phyloP scores from a whole-genome alignment of 495 filamentous ascomycete species.

The Trypethelium eluteriae region DNA sequence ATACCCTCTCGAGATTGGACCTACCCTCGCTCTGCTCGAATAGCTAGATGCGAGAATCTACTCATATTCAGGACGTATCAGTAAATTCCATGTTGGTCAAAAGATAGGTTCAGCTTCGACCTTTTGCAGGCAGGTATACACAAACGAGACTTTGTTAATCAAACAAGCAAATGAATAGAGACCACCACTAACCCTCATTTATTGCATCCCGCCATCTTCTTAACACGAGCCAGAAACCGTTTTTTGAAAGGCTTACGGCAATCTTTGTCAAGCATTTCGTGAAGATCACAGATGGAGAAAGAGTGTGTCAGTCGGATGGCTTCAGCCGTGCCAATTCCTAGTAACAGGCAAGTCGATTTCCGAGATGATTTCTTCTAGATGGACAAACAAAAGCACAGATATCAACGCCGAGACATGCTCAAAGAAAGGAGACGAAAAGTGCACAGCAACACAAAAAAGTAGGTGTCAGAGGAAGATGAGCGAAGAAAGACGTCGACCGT shows the following conservation, averaged over 20 bases:
- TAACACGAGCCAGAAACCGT: too few species aligned
- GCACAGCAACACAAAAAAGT: neutral
- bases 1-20: neutral
- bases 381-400: neutral
- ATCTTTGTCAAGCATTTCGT: too few species aligned
- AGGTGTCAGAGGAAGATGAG: neutral
- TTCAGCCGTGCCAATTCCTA: neutral
- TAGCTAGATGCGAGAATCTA: slow-evolving; percentile 5
- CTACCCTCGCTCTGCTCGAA: neutral
- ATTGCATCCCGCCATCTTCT: too few species aligned
- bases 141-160: neutral
- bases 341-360: neutral
- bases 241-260: too few species aligned
- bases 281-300: neutral
- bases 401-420: neutral
- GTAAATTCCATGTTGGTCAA: neutral
- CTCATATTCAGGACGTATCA: neutral
- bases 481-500: neutral
- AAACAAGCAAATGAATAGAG: neutral
- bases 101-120: neutral
- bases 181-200: neutral
- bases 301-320: neutral
- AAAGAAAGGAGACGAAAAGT: neutral
- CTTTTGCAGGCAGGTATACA: neutral
- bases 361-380: neutral